Percentiles rank a stretch among this genome's conserved stretches.
Evolutionary conservation across 805 yeast species (phyloP).

Genomic region (Spathaspora sp.): DNA sequence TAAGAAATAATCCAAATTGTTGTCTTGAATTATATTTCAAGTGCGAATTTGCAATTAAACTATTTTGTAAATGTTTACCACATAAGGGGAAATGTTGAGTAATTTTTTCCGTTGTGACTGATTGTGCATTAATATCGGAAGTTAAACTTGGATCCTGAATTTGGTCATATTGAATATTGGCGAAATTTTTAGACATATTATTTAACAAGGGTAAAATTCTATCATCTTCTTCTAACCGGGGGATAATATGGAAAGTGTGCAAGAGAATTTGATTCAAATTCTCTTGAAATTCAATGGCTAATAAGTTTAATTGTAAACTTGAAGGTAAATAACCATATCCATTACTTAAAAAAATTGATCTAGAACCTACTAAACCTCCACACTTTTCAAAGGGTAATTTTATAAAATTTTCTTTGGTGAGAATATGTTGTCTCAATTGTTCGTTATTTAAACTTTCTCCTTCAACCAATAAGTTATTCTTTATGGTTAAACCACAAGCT

Average conservation of each 20-base stretch:
- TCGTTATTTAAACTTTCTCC: slow-evolving; percentile 42
- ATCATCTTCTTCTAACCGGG: slow-evolving; percentile 88
- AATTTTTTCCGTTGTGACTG: slow-evolving; percentile 52
- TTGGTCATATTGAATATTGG: slow-evolving; percentile 47
- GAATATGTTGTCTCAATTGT: slow-evolving; percentile 47
- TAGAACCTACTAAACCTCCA: slow-evolving; percentile 67
- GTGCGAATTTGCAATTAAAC: slow-evolving; percentile 61
- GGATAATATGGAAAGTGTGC: slow-evolving; percentile 71
- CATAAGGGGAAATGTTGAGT: slow-evolving; percentile 79
- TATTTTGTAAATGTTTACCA: slow-evolving; percentile 61
- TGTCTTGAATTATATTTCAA: slow-evolving; percentile 80
- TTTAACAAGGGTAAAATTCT: slow-evolving; percentile 79
- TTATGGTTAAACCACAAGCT: slow-evolving; percentile 48
- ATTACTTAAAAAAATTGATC: slow-evolving; percentile 59
- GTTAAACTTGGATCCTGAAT: slow-evolving; percentile 20
- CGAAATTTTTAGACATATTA: slow-evolving; percentile 60
- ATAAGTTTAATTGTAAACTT: slow-evolving; percentile 66
- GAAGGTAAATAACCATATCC: slow-evolving; percentile 88
- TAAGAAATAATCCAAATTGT: slow-evolving; percentile 79
- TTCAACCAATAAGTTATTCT: slow-evolving; percentile 28
- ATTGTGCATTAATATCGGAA: slow-evolving; percentile 55
- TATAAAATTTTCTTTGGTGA: slow-evolving; percentile 59
- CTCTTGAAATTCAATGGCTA: slow-evolving; percentile 64
- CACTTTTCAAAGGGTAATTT: slow-evolving; percentile 88
- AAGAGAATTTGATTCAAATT: slow-evolving; percentile 50